Conservation (phyloP, 805 yeast genomes). For the Barnettozyma wickerhamii region DNA sequence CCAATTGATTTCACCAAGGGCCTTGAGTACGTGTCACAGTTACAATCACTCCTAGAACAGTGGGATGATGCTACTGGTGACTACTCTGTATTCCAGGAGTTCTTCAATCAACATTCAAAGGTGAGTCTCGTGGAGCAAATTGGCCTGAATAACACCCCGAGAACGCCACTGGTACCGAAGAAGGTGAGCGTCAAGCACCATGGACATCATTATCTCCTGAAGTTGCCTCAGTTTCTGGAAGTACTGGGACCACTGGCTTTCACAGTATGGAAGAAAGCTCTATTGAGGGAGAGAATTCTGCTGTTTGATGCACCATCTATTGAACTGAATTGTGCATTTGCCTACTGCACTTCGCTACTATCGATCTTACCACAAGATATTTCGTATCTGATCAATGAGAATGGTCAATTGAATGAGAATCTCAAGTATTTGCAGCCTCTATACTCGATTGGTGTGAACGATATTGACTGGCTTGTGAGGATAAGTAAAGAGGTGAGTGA, state of each 20-base stretch:
- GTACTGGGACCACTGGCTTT: slow-evolving; percentile 63
- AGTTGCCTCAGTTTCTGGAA: slow-evolving; percentile 43
- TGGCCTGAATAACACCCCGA: slow-evolving; percentile 17
- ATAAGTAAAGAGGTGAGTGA: slow-evolving; percentile 6
- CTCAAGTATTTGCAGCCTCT: slow-evolving; percentile 41
- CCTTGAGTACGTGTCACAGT: slow-evolving; percentile 37
- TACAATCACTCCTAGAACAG: slow-evolving; percentile 26
- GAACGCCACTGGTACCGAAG: slow-evolving; percentile 11
- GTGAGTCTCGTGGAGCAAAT: slow-evolving; percentile 12
- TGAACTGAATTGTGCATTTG: slow-evolving; percentile 42
- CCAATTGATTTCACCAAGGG: slow-evolving; percentile 38
- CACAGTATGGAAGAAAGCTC: slow-evolving; percentile 56
- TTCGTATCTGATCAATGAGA: slow-evolving; percentile 28
- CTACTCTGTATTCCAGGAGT: slow-evolving; percentile 19
- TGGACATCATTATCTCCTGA: slow-evolving; percentile 41
- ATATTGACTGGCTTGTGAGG: slow-evolving; percentile 36
- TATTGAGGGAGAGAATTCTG: slow-evolving; percentile 54
- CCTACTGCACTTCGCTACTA: slow-evolving; percentile 56
- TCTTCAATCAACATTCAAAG: slow-evolving; percentile 20
- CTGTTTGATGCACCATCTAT: slow-evolving; percentile 36
- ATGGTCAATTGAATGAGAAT: slow-evolving; percentile 17
- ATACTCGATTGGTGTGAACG: slow-evolving; percentile 62
- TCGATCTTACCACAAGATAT: slow-evolving; percentile 60
- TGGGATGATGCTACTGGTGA: slow-evolving; percentile 21
- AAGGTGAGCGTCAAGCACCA: slow-evolving; percentile 7